Conservation (phyloP, 1,139 yeast species). For the Candida tunisiensis region DNA sequence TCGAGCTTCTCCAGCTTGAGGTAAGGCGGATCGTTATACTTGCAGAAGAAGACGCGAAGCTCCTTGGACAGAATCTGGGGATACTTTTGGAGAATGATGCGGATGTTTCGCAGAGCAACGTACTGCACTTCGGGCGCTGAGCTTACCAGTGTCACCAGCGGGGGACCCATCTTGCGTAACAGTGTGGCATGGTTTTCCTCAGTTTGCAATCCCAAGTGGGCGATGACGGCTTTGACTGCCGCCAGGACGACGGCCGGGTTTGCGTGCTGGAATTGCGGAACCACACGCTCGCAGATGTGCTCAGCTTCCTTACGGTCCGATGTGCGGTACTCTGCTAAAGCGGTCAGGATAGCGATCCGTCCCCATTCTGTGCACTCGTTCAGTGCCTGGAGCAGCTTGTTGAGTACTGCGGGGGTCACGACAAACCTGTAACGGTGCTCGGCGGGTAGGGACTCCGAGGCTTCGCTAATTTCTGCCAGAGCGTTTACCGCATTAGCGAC, state of each 20-base stretch:
- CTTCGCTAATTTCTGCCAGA: constrained; percentile 62
- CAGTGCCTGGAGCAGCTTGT: constrained; percentile 59
- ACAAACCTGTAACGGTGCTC: too few species aligned
- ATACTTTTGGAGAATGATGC: constrained; percentile 78
- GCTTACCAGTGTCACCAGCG: constrained; percentile 75
- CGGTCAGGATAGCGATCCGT: constrained; percentile 72
- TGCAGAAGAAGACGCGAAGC: constrained; percentile 79
- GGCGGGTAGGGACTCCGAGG: constrained; percentile 38
- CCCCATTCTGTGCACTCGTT: constrained; percentile 99
- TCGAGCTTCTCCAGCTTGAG: constrained; percentile 86
- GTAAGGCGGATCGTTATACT: constrained; percentile 89
- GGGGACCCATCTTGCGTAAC: constrained; percentile 71
- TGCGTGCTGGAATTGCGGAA: constrained; percentile 95
- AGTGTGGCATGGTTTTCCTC: constrained; percentile 28
- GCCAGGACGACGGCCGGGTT: constrained; percentile 91
- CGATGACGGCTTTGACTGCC: constrained; percentile 66
- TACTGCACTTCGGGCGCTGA: constrained; percentile 91
- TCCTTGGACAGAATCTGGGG: constrained; percentile 69
- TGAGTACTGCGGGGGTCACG: constrained; percentile 30
- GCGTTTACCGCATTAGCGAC: constrained; percentile 80
- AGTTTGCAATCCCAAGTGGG: constrained; percentile 43
- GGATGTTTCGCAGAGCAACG: constrained; percentile 82
- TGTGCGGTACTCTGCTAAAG: constrained; percentile 50
- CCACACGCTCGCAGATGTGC: constrained; percentile 77
- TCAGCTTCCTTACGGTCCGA: constrained; percentile 52